Base-by-base conservation (phyloP, 768 basidiomycete genomes). In the Lentinula lateritia region DNA sequence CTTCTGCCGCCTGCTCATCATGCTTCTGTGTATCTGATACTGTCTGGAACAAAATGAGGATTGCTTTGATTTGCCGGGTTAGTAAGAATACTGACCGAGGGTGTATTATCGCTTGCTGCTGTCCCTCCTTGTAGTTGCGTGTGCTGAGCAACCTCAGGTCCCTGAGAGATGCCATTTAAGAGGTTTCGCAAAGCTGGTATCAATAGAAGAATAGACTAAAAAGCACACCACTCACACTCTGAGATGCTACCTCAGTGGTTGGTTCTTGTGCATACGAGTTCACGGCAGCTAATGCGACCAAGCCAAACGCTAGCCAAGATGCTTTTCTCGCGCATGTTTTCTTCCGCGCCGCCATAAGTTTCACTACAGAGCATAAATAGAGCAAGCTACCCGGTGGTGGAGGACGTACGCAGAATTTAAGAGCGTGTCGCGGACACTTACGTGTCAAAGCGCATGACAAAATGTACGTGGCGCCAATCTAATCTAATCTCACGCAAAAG, bases 251-350 rank as follows among this genome's bases (percentile, higher is more conserved):
- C 39, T 23, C 23, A 13, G 8, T 23, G 43, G 55, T 41, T 39
- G 18, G 15, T n/a, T 74, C 74, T 60, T 78, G 78, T 53, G 79
- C 79, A 57, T 81, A 77, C 38, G 78, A 76, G 58, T 80, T 74
- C 48, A 79, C 69, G 32, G 75, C 77, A 43, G 80, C 73, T 23
- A 86, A 69, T 59, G 80, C 81, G 65, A 85, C 73, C 64, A 87
- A 76, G 61, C 81, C 83, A 72, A 86, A 84, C 53, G 83, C 83
- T 50, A 87, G 70, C 85, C 86, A 87, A 52, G 79, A 74, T 50
- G 82, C 82, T 67, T 80, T 82, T 65, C 77, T 69, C 60, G 75
- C 70, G 64, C 69, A 74, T 54, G 71, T 65, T 64, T 72, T 73
- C 62, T 67, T 69, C 66, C 68, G 69, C 46, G 65, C 58, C 28